Base-by-base conservation (phyloP, 345 rosid species). In the Melaleuca alternifolia region DNA sequence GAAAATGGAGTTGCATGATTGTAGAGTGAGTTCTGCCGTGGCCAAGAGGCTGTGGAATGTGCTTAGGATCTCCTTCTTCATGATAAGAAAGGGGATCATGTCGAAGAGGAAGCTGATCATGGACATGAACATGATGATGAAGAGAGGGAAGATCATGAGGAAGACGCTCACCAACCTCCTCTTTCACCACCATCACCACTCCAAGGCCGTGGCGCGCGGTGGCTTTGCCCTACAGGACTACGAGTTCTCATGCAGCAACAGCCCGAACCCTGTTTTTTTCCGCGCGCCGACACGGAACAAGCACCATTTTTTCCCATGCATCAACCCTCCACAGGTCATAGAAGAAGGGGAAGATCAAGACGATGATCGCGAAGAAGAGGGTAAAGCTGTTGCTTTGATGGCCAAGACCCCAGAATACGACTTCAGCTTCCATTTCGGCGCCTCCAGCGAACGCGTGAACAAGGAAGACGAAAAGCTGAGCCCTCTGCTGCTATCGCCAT, bases 211-310 rank as follows among this genome's bases (percentile, higher is more conserved):
- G 81, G 88, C 89, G 56, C 90, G 92, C 75, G 88, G 91, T 44
- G 83, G 92, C 85, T 92, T 75, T 85, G 92, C 93, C 91, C 3
- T 87, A 90, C 93, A 90, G 93, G 95, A 93, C 26, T 93, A 93
- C 82, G 95, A 93, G 33, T 93, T 93, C 91, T 93, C 95, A 24
- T 92, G 95, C 91, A 92, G 93, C 90, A 89, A 92, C 90, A 92
- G 94, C 53, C 95, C 95, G 3, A 91, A 89, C 52, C 95, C 92
- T 89, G 93, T 90, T 93, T 93, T 92, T 92, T 90, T 87, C 92
- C 90, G 89, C 91, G 71, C 87, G 76, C 90, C 88, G 14, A 91
- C 90, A 37, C 84, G 89, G 51, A 92, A 89, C 85, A 91, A 87
- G 87, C 62, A 56, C 76, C 90, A 87, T 82, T 90, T 87, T 83